phyloP scores from a whole-genome alignment of 139 green algal species.

The Desmodesmus armatus region DNA sequence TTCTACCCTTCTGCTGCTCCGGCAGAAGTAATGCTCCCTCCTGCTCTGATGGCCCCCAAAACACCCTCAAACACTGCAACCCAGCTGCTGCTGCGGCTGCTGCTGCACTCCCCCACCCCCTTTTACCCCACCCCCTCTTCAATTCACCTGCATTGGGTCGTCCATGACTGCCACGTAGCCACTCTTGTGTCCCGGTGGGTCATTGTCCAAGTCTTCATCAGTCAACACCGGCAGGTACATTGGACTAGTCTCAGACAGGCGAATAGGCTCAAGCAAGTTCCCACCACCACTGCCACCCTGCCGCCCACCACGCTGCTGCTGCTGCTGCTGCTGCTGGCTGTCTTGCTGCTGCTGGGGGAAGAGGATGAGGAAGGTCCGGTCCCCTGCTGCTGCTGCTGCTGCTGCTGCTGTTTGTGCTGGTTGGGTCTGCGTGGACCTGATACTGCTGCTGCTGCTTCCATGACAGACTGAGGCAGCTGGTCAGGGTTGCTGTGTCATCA shows the following conservation, averaged over 20 bases:
- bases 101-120: background rate
- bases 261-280: background rate
- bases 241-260: conserved; percentile 46
- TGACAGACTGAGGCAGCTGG: background rate
- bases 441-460: background rate
- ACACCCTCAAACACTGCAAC: no score
- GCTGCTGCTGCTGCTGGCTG: conserved; percentile 15
- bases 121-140: background rate
- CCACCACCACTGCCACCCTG: no score
- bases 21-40: no score
- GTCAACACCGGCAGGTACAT: conserved; percentile 67
- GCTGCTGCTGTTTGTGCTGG: background rate
- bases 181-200: conserved; percentile 70
- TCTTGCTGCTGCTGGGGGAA: background rate
- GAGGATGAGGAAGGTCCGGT: no score
- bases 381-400: background rate
- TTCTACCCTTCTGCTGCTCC: no score
- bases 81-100: background rate
- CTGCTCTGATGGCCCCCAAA: no score
- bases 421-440: background rate
- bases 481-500: background rate
- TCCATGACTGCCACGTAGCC: conserved; percentile 93
- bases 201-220: conserved; percentile 62
- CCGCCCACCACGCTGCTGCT: background rate
- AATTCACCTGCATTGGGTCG: conserved; percentile 83